These are phyloP conservation scores for Metschnikowia henanensis DNA, from an alignment of 805 yeast genomes.

Conservation along the genomic window DNA sequence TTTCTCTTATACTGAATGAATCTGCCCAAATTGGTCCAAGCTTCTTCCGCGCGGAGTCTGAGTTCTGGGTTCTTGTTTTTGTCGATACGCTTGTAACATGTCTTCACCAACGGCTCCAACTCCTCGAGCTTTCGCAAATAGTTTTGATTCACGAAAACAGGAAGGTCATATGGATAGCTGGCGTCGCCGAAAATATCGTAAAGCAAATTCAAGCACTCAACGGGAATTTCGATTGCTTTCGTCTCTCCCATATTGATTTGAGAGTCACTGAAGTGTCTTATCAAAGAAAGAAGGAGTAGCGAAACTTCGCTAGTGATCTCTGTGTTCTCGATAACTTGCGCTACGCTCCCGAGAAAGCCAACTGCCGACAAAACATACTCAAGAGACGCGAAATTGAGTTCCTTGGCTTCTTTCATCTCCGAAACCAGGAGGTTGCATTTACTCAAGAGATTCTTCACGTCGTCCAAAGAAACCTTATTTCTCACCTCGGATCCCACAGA, in stretches of 20 bases:
- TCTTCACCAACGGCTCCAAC: constrained; percentile 48
- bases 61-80: constrained; percentile 57
- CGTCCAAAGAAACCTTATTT: constrained; percentile 24
- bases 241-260: constrained; percentile 15
- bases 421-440: constrained; percentile 20
- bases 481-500: constrained; percentile 35
- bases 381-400: constrained; percentile 16
- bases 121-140: constrained; percentile 44
- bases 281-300: constrained; percentile 36
- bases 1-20: constrained; percentile 71
- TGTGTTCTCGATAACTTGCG: constrained; percentile 44
- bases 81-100: constrained; percentile 62
- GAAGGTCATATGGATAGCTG: constrained; percentile 61
- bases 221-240: constrained; percentile 38
- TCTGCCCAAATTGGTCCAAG: constrained; percentile 62
- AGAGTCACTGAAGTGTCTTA: constrained; percentile 16
- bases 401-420: constrained; percentile 17
- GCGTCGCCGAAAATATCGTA: constrained; percentile 83
- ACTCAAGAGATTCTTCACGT: constrained; percentile 26
- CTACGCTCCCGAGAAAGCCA: constrained; percentile 55
- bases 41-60: constrained; percentile 66
- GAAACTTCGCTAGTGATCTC: constrained; percentile 47
- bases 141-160: constrained; percentile 59
- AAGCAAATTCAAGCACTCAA: constrained; percentile 63
- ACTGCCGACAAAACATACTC: constrained; percentile 46